Base-by-base conservation (phyloP, 2,329 filamentous ascomycete species). In the Pseudomassariella vexata region DNA sequence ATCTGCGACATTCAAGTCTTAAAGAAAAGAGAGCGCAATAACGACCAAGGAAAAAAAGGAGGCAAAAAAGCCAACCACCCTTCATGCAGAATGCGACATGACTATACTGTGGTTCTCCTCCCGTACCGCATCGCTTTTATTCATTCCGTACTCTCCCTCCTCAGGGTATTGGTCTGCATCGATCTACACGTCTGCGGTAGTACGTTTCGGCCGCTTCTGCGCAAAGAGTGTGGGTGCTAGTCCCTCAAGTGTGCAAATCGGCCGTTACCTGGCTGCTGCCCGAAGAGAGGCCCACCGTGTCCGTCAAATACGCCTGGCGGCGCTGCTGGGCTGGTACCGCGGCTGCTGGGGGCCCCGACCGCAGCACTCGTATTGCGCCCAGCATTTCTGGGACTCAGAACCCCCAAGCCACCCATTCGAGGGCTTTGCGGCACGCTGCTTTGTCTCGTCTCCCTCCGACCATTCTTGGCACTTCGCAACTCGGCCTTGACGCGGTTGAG, bases 351-450 rank as follows among this genome's bases (percentile, higher is more conserved):
- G 17, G 54, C 53, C n/a, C 36, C 45, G 19, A 26, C 30, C 16
- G 52, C 50, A 9, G 44, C 49, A 5, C 49, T 33, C n/a, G 55
- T 57, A 10, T 35, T 41, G 2, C 46, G 41, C 14, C 40, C 46
- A 10, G 47, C 48, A 24, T 53, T 57, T 2, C 62, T 53, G 3
- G 73, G 73, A 39, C 72, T 76, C 58, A 73, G 67, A 32, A 73
- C 56, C 19, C 64, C 60, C 4, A 53, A 44, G 18, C 48, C 49
- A 26, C 38, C 45, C 8, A 68, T 57, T 6, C 70, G 63, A n/a
- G 74, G 74, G 46, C 73, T 77, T 15, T 70, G 68, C 30, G 73
- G 73, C 15, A 75, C 71, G 42, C 73, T 77, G 32, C 57, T 62
- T 45, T 70, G 66, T 21, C 74, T 58, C 4, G 74, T 78, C 50